phyloP scores from a whole-genome alignment of 257 asterid genomes.

The Solanum chiquidenum region DNA sequence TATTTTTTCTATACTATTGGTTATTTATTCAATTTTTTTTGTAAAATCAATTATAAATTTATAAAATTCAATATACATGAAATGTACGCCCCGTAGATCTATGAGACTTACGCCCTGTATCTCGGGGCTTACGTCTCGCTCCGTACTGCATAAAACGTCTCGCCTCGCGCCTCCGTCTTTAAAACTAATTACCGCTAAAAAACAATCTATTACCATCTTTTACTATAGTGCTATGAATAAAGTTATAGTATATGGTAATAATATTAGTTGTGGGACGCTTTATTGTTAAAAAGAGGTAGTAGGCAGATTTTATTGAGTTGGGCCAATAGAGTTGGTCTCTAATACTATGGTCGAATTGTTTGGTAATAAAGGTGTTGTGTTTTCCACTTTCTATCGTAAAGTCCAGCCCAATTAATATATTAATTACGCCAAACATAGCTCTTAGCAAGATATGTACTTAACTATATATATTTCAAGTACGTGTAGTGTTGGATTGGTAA shows the following conservation, averaged over 20 bases:
- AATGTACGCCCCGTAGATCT: no score
- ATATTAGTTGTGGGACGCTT: no score
- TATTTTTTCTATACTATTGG: no score
- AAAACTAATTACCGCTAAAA: not conserved
- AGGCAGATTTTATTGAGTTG: not conserved
- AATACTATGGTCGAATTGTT: not conserved
- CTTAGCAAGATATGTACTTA: not conserved
- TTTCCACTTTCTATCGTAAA: not conserved
- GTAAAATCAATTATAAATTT: no score
- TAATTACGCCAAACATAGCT: not conserved
- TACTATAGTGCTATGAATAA: no score
- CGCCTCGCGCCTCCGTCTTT: no score
- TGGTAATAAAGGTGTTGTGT: not conserved
- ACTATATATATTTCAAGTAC: not conserved
- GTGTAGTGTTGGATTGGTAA: not conserved
- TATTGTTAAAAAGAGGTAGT: not conserved
- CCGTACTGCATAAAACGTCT: not conserved
- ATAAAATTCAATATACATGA: not conserved
- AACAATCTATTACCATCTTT: not conserved
- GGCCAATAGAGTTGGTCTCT: not conserved
- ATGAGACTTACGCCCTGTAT: no score
- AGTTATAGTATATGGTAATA: no score
- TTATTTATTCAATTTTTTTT: no score
- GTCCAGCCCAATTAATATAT: not conserved
- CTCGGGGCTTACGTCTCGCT: accelerated